Evolutionary conservation across 1,284 basidiomycete species (phyloP), one percentile per base, ranked within the genome.

Genomic region (Ustilago shanxiensis): DNA sequence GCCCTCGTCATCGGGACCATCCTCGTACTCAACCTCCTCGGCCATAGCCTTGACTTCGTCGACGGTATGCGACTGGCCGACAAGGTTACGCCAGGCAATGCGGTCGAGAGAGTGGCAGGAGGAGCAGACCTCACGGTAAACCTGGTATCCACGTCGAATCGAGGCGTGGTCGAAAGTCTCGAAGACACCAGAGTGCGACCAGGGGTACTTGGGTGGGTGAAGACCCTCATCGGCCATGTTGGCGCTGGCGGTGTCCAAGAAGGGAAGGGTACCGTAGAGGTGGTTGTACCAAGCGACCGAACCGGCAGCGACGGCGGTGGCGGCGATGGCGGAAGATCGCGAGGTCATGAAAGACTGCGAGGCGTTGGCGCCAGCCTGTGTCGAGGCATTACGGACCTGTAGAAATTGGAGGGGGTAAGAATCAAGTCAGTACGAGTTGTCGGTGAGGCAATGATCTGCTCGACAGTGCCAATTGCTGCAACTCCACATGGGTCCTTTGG

Each of bases 61-160:
- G 57, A 90, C 96, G 74, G 93, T 94, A 89, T 99, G 97, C 41
- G 95, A 98, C 67, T 98, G 94, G 86, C 95, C 97, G 81, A 99
- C 97, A 70, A 99, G 89, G 89, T 99, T 99, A 86, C 97, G 94
- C 97, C 97, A 99, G 73, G 97, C 97, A 86, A 99, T 95, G 83
- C 97, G 95, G 89, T 99, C 94, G 70, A 99, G 92, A 53, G 97
- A 99, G 88, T 99, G 97, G 88, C 97, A 99, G 18, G 97, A 94
- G 7, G 96, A 93, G 87, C 97, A 99, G 68, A 99, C 97, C 89
- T 99, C 96, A 72, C 95, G 94, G 90, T 99, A 99, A 58, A 99
- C 97, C 77, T 95, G 93, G 90, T 97, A 99, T 31, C 97, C 97
- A 86, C 97, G 92, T 85, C 97, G 94, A 86, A 99, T 98, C 86